Evolutionary conservation across 2,329 filamentous ascomycete species (phyloP), one percentile per base, ranked within the genome.

Genomic region (Alternaria ethzedia): DNA sequence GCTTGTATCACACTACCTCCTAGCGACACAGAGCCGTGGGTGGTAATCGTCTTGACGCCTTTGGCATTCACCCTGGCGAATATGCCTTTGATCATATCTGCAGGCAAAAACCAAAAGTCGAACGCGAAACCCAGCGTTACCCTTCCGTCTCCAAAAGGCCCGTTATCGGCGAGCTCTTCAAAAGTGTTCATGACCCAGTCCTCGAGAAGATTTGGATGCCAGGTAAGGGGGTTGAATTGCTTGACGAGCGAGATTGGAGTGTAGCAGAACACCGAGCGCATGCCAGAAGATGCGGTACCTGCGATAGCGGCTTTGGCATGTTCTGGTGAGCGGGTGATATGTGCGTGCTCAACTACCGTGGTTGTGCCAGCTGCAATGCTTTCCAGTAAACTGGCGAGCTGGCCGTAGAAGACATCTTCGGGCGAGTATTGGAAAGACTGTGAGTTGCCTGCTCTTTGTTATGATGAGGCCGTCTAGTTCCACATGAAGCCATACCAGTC

Each of bases 331-430:
- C 69, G 86, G 0, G 80, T 86, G 26, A 84, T 79, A 36, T 85
- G 84, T 1, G 86, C 85, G 52, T 87, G 85, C 58, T 88, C 86
- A 0, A 88, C 79, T 0, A 82, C 79, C 0, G 84, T 85, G 0
- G 86, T 88, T 10, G 86, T 85, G 5, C 86, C 86, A 0, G 83
- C 84, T 28, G 86, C 83, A n/a, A 87, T 69, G 0, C 82, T 79
- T 63, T 88, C 86, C 3, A 85, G 80, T 2, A 86, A 71, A 0
- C 85, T 85, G 15, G 69, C 66, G 5, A 78, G 65, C 52, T 77
- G 71, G 25, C 75, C 72, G 50, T 72, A 75, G 65, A 73, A 77
- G 15, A 71, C 54, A 30, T 77, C 75, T 17, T 68, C 59, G 5
- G 72, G 59, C 3, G 65, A 61, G 62, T 65, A 76, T 26, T 80